phyloP scores from a whole-genome alignment of 1,284 basidiomycete genomes.

The Puccinia brachypodii region DNA sequence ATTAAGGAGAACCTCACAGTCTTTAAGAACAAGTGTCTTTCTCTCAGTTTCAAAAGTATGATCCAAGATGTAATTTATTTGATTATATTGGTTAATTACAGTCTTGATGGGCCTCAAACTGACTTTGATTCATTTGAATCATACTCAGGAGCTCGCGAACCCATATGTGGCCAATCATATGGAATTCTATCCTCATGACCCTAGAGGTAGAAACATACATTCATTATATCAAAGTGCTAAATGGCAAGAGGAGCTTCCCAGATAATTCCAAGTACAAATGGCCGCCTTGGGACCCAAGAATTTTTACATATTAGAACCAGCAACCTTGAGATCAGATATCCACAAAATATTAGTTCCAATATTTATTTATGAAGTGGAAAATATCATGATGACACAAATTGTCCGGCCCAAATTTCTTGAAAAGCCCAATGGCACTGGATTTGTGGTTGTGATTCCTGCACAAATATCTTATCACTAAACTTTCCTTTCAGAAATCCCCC shows the following conservation, averaged over 20 bases:
- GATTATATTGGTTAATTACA: neutral
- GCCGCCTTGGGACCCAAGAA: neutral
- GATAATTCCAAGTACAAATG: neutral
- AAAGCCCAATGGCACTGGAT: no score
- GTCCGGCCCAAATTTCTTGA: no score
- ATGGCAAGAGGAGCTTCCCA: neutral
- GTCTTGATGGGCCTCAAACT: neutral
- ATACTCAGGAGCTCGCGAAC: neutral
- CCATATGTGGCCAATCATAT: neutral
- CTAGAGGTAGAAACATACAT: neutral
- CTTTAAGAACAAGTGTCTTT: neutral
- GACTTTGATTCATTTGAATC: neutral
- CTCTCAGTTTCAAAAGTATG: neutral
- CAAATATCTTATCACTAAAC: no score
- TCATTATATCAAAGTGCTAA: neutral
- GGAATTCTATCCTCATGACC: neutral
- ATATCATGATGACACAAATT: no score
- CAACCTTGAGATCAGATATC: neutral
- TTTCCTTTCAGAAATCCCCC: no score
- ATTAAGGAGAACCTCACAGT: neutral
- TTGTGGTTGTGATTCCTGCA: no score
- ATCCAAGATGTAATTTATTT: neutral
- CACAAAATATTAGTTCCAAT: neutral
- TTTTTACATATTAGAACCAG: neutral
- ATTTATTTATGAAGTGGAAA: conserved; percentile 4